A percentile compares a stretch with the other conserved stretches of the same genome.
These are phyloP conservation scores for Conringia planisiliqua DNA, from an alignment of 345 rosid species.

Conservation along the genomic window DNA sequence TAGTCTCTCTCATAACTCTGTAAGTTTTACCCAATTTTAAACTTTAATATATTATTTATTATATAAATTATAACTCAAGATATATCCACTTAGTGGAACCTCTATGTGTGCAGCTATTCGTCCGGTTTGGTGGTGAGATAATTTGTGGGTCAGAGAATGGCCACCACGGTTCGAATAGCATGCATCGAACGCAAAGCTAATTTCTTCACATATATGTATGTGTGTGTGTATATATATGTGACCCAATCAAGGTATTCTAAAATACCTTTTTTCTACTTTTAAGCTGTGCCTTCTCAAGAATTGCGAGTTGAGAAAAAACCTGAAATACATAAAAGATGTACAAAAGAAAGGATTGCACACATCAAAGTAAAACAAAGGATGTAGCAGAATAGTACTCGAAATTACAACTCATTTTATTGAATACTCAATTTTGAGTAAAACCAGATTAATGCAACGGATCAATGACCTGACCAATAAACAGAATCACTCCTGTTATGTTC, in stretches of 20 bases:
- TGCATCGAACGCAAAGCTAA: not conserved
- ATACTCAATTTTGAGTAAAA: not conserved
- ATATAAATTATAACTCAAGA: too few species aligned
- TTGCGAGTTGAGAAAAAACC: too few species aligned
- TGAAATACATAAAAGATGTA: not conserved
- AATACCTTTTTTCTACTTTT: not conserved
- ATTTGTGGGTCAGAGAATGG: not conserved
- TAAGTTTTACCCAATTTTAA: too few species aligned
- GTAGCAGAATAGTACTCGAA: not conserved
- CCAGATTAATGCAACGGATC: constrained; percentile 36
- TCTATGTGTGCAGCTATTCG: not conserved
- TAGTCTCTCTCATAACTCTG: too few species aligned
- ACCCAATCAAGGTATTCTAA: not conserved
- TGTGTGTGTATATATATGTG: not conserved
- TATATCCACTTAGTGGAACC: too few species aligned
- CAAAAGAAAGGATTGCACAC: not conserved
- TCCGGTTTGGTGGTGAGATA: not conserved
- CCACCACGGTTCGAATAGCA: constrained; percentile 1
- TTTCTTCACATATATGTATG: not conserved
- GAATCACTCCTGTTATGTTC: constrained; percentile 50
- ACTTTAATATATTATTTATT: too few species aligned
- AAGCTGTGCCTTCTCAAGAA: not conserved
- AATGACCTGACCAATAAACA: constrained; percentile 59
- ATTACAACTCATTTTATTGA: constrained; percentile 5
- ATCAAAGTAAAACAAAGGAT: not conserved